phyloP scores from a whole-genome alignment of 2,329 filamentous ascomycete species.

The Amphichorda felina region DNA sequence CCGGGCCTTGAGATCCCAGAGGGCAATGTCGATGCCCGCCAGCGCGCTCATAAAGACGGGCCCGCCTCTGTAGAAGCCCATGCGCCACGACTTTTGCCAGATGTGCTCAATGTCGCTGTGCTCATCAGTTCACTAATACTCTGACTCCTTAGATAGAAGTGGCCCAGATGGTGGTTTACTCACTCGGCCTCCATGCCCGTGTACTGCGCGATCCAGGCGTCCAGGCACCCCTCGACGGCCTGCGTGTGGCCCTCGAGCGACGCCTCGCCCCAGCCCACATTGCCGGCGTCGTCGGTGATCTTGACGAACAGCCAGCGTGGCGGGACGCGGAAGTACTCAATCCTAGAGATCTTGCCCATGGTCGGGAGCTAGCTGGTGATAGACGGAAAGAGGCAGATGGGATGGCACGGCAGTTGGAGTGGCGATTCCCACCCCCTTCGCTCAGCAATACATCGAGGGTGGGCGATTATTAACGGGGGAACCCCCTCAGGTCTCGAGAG shows the following conservation, averaged over 20 bases:
- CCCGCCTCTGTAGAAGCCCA: slow-evolving; percentile 65
- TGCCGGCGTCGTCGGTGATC: slow-evolving; percentile 53
- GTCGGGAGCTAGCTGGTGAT: background rate
- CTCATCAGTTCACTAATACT: background rate
- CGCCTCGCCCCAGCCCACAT: slow-evolving; percentile 62
- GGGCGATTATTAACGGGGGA: too few species aligned
- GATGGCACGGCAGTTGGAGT: too few species aligned
- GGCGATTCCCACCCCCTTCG: too few species aligned
- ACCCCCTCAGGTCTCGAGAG: too few species aligned
- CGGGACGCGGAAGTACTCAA: slow-evolving; percentile 65
- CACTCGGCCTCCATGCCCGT: slow-evolving; percentile 61
- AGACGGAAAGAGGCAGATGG: too few species aligned
- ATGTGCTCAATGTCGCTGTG: slow-evolving; percentile 65
- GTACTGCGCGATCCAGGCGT: slow-evolving; percentile 51
- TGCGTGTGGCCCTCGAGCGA: slow-evolving; percentile 64
- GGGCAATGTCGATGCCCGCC: slow-evolving; percentile 65
- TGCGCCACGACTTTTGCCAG: slow-evolving; percentile 63
- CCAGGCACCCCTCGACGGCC: slow-evolving; percentile 61
- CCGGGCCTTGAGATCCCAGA: slow-evolving; percentile 64
- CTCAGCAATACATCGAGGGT: too few species aligned
- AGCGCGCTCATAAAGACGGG: slow-evolving; percentile 73
- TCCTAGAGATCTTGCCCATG: slow-evolving; percentile 23
- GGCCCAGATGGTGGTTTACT: too few species aligned
- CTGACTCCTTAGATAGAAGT: background rate
- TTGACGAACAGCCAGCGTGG: slow-evolving; percentile 73